phyloP scores from a whole-genome alignment of 73 alveolate genomes.

The Halteria grandinella region DNA sequence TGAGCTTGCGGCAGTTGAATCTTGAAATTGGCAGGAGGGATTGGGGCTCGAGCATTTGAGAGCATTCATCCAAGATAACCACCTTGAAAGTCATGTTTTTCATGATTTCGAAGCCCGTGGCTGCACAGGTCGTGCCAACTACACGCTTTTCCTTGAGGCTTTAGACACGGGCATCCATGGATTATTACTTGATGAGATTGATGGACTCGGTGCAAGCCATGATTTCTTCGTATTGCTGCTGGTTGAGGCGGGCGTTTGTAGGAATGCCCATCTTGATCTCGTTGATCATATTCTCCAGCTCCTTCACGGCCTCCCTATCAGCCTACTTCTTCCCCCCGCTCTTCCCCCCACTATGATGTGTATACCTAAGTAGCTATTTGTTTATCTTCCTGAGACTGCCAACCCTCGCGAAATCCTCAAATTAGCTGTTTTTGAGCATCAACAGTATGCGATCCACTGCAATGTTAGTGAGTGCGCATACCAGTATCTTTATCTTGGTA shows the following conservation, averaged over 20 bases:
- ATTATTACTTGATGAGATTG: conserved; percentile 8
- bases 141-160: conserved; percentile 45
- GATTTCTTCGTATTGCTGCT: conserved; percentile 28
- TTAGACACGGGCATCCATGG: conserved; percentile 31
- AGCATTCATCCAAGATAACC: conserved; percentile 70
- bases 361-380: conserved; percentile 50
- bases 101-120: conserved; percentile 65
- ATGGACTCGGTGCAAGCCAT: conserved; percentile 27
- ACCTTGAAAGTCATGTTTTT: conserved; percentile 52
- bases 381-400: conserved; percentile 68
- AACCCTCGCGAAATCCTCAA: conserved; percentile 70
- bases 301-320: conserved; percentile 63
- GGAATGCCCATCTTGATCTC: conserved; percentile 21
- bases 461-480: conserved; percentile 66
- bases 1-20: conserved; percentile 59
- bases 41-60: conserved; percentile 70
- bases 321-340: conserved; percentile 45
- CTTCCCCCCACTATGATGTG: conserved; percentile 51
- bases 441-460: conserved; percentile 72
- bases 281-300: conserved; percentile 48
- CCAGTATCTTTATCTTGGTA: conserved; percentile 51
- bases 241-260: background rate
- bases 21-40: conserved; percentile 62
- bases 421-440: conserved; percentile 31
- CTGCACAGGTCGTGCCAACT: conserved; percentile 70